Evolutionary conservation across 176 grass and related monocot genomes (phyloP), one percentile per base, ranked within the genome.

Genomic region (Oryza rufipogon): DNA sequence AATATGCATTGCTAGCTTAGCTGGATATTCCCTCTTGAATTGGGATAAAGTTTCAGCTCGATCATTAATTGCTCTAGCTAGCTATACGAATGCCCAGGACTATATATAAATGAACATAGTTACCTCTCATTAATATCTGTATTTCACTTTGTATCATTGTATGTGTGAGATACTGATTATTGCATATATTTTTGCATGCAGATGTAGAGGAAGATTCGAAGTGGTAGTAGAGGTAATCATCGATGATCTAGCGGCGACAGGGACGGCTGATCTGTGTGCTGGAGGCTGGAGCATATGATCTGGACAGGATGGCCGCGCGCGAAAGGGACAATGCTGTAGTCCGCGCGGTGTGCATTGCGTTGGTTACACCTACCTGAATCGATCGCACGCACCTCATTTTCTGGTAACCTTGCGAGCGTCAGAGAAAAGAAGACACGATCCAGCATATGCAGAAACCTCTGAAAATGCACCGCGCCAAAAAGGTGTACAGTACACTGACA

Each of bases 261-360:
- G 17, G 74, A 83, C 68, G 63, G 74, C 2, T 60, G 75, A 90
- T 74, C 88, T 75, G 80, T 52, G 22, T 83, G 74, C 41, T 32
- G 80, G 79, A 44, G 19, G 69, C 41, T 33, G 80, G 80, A 44
- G 36, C 36, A 11, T 48, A 6, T 3, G 80, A 61, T 63, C 58
- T 39, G 66, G 83, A 86, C 66, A 66, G 44, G 83, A 10, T 39
- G 61, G 80, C 74, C 41, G 49, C 41, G 88, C 68, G 13, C 3
- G 84, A 79, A 19, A 74, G 80, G 6, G 75, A 74, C 75, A 32
- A 20, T 22, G 61, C 44, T 34, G 41, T 38, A 20, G 25, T 3
- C 51, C 26, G 66, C 26, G 66, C 52, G 2, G n/a, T 58, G 47
- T 41, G 39, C 39, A 41, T 41, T 41, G 47, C 83, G 58, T 63